A percentile compares a stretch with the other conserved stretches of the same genome.
phyloP scores from a whole-genome alignment of 257 asterid genomes.

The Euphrasia confusa region DNA sequence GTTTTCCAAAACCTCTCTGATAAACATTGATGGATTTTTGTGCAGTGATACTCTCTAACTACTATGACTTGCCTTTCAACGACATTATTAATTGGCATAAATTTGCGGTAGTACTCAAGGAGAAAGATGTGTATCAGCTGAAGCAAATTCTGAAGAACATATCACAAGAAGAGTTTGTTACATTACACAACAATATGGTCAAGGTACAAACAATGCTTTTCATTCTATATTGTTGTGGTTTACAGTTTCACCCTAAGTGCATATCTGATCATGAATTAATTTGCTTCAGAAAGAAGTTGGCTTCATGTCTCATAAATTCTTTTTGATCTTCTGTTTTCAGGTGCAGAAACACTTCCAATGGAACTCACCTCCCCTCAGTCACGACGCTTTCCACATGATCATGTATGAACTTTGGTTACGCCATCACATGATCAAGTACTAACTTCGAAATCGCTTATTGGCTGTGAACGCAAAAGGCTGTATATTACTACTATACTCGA shows the following conservation, averaged over 20 bases:
- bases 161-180: slow-evolving; percentile 18
- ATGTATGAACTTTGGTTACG: slow-evolving; percentile 27
- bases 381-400: slow-evolving; percentile 31
- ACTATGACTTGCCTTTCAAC: slow-evolving; percentile 25
- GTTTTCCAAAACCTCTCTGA: slow-evolving; percentile 12
- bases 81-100: too few relatives aligned
- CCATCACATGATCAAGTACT: too few relatives aligned
- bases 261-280: background rate
- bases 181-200: slow-evolving; percentile 15
- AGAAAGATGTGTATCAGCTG: slow-evolving; percentile 13
- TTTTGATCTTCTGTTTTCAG: slow-evolving; percentile 5
- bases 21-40: slow-evolving; percentile 22
- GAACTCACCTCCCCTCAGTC: slow-evolving; percentile 22
- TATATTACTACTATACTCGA: too few relatives aligned
- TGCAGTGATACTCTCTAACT: slow-evolving; percentile 28
- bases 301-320: background rate
- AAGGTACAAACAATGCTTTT: slow-evolving; percentile 4
- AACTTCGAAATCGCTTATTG: too few relatives aligned
- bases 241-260: background rate
- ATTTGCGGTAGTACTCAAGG: slow-evolving; percentile 18
- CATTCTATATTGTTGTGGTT: background rate
- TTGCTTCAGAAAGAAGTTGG: background rate
- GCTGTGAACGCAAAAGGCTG: too few relatives aligned
- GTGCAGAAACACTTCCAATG: slow-evolving; percentile 30
- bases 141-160: slow-evolving; percentile 23